A percentile compares a stretch with the other conserved stretches of the same genome.
Conservation (phyloP, 768 basidiomycete genomes). For the Dendrothele bispora region DNA sequence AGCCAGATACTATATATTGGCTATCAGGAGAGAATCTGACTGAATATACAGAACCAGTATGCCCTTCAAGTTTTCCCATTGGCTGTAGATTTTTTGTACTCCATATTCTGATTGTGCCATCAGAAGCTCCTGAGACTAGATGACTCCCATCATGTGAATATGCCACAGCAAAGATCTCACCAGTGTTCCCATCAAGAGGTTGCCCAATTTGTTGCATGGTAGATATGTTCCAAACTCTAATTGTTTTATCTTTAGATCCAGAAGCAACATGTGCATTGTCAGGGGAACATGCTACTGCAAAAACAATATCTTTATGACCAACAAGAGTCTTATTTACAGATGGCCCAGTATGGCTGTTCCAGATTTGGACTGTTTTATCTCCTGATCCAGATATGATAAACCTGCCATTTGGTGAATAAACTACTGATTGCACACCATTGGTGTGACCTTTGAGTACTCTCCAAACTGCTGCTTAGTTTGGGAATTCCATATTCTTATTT, state of each 20-base stretch:
- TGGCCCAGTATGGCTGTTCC: no score
- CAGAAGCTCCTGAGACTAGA: background rate
- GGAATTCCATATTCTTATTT: no score
- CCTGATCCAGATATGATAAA: background rate
- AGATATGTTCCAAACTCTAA: background rate
- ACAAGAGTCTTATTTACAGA: no score
- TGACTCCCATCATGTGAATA: background rate
- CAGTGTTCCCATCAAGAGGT: background rate
- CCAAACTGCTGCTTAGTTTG: no score
- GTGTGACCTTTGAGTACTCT: background rate
- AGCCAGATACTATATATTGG: conserved; percentile 1
- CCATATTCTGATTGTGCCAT: background rate
- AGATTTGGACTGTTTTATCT: no score
- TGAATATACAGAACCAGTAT: background rate
- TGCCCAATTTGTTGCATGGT: background rate
- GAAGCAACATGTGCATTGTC: background rate
- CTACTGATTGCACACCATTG: background rate
- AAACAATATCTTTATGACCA: no score
- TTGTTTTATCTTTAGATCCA: background rate
- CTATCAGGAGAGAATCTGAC: background rate
- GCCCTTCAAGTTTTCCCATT: background rate
- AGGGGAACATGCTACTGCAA: no score
- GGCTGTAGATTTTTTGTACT: background rate
- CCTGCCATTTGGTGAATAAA: background rate
- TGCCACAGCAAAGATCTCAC: background rate